Evolutionary conservation across 495 filamentous ascomycete species (phyloP), one percentile per base, ranked within the genome.

Genomic region (Xylaria curta): DNA sequence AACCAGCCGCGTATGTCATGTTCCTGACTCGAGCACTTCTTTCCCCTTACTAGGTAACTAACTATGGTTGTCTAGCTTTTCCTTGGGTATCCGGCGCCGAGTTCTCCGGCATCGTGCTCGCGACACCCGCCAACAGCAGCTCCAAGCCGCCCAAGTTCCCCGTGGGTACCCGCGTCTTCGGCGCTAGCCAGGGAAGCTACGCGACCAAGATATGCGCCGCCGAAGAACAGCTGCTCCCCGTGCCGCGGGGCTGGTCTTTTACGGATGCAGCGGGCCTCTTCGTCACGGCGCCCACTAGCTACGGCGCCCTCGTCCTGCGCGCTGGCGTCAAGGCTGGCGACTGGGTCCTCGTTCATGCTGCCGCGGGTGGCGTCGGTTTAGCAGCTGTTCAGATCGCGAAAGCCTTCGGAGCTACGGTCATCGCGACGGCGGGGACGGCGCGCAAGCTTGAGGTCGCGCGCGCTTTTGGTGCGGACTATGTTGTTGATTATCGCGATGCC

Each of bases 371-470:
- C 2, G 95, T 98, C 0, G 95, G 95, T 3, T 81, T 98, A 17
- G 93, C 95, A 24, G 95, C 95, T 21, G 94, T 98, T 42, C 95
- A 98, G 76, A 81, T 98, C 54, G 95, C 95, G 7, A 98, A 97
- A 80, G 95, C 94, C 0, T 89, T 90, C 68, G 95, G 95, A 2
- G 95, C 95, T 7, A 94, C 87, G 4, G 95, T 98, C 2, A 90
- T 98, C 70, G 95, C 95, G 24, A 97, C 94, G 0, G 95, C 94
- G 0, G 92, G 93, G 3, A 92, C 91, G 5, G 74, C 86, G 75
- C 87, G 88, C 47, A 98, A 98, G 81, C 84, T 94, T 4, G 88
- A 91, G 70, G 88, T 98, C 12, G 95, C 94, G 73, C 86, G 84
- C 56, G 78, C 84, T 6, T 98, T 92, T 75, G 95, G 95, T 10